phyloP scores from a whole-genome alignment of 176 grass and related monocot species.

The Ampelocalamus luodianensis region DNA sequence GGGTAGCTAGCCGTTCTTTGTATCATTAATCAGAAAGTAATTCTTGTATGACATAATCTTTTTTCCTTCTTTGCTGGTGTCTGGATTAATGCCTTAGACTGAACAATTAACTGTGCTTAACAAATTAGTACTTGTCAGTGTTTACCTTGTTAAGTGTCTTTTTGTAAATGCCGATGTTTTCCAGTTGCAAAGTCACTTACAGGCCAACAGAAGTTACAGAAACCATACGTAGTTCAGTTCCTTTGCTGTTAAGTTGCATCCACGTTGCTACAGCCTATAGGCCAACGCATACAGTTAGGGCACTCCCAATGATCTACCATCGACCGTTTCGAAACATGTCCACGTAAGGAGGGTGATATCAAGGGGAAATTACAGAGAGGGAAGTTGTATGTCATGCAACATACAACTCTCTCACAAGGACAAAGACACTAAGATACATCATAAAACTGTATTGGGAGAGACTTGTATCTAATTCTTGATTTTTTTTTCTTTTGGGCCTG shows the following conservation, averaged over 20 bases:
- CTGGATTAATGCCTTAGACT: constrained; percentile 31
- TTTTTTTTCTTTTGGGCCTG: no score
- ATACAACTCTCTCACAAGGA: no score
- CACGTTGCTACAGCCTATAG: neutral
- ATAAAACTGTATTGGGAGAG: no score
- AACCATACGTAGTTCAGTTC: neutral
- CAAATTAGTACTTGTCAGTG: neutral
- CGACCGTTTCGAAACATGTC: no score
- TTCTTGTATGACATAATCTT: constrained; percentile 42
- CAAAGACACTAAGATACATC: no score
- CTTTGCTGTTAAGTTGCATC: neutral
- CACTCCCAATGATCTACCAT: no score
- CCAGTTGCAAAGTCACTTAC: neutral
- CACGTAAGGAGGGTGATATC: no score
- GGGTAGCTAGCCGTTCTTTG: constrained; percentile 55
- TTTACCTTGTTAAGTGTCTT: constrained; percentile 9
- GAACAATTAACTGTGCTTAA: constrained; percentile 38
- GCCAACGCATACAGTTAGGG: constrained; percentile 1
- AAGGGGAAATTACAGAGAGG: no score
- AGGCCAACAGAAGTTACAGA: neutral
- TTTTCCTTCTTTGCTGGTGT: constrained; percentile 25
- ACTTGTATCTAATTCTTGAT: no score
- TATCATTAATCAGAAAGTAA: constrained; percentile 54
- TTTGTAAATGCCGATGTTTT: constrained; percentile 30
- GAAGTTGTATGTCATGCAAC: no score